These are phyloP conservation scores for Eurotiales sp. DNA, from an alignment of 2,329 filamentous ascomycete species.

Conservation along the genomic window DNA sequence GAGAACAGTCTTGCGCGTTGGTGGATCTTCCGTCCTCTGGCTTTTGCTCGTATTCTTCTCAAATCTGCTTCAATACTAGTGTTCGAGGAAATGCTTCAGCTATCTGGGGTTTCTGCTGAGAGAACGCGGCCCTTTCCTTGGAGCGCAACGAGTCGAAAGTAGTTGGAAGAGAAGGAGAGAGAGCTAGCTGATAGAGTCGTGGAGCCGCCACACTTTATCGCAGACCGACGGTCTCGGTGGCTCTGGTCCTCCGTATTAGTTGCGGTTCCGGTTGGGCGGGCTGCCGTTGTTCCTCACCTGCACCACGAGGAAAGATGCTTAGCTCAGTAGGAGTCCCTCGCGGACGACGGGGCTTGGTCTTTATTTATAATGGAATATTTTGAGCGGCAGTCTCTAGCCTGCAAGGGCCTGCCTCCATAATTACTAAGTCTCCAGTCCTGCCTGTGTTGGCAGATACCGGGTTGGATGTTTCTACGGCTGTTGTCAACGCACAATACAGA, in stretches of 20 bases:
- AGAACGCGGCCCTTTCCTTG: too few relatives aligned
- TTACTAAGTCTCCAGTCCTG: background rate
- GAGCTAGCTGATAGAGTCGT: background rate
- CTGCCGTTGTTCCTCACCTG: background rate
- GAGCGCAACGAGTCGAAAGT: background rate
- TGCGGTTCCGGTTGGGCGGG: background rate
- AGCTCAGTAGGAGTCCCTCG: background rate
- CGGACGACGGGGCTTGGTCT: background rate
- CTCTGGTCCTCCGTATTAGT: constrained; percentile 10
- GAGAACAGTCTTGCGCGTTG: too few relatives aligned
- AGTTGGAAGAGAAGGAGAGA: background rate
- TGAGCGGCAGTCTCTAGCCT: background rate
- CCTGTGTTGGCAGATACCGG: background rate
- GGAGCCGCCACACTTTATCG: constrained; percentile 10
- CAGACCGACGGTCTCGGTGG: background rate
- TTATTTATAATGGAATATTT: constrained; percentile 1
- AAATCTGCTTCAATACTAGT: too few relatives aligned
- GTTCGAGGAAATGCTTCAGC: background rate
- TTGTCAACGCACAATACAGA: background rate
- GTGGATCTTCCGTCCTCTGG: too few relatives aligned
- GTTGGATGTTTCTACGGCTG: background rate
- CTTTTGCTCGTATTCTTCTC: too few relatives aligned
- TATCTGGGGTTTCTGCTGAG: too few relatives aligned
- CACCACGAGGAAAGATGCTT: background rate
- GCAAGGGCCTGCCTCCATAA: background rate